Base-by-base conservation (phyloP, 257 asterid species). In the Scutellaria baicalensis region DNA sequence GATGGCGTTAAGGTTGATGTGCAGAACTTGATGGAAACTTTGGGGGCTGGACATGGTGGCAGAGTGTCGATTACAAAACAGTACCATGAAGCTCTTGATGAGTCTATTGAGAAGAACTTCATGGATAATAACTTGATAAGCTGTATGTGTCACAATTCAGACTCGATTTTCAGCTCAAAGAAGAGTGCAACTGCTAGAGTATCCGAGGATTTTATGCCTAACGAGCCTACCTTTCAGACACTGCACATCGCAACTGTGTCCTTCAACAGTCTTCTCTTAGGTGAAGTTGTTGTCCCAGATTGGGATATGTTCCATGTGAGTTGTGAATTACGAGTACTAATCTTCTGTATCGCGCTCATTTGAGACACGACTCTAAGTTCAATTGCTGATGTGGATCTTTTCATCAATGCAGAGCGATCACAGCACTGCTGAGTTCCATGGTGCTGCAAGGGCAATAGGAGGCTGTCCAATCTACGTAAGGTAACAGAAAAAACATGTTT, bases 1-100 rank as follows among this genome's bases (percentile, higher is more conserved):
- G 96, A 91, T 39, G 97, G 96, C 2, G 94, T 88, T 3, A 91
- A 91, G 64, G 96, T 91, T 21, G 97, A 91, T 40, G 94, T 85
- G 35, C 97, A 91, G 47, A 83, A 82, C 64, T 61, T 88, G 64
- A 7, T 91, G 1, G 90, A 78, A 51, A 83, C 96, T 1, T 64
- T 88, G 16, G 89, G 95, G 1, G 69, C 82, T 0, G 88, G 89
- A 11, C 63, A 71, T 38, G 96, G 97, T 14, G 97, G 96, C n/a
- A 67, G 96, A 69, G 96, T 88, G 10, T 80, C 86, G 36, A 67
- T 91, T 17, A 83, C 95, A 4, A 82, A 63, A 39, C 81, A 79
- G 66, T 88, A 83, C 27, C 86, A 86, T 13, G 79, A 88, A 69
- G 95, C 93, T 3, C 85, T 88, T 11, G 92, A 88, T 10, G 79